Evolutionary conservation across 1,139 yeast species (phyloP), one percentile per base, ranked within the genome.

Genomic region (Pichiaceae sp.): DNA sequence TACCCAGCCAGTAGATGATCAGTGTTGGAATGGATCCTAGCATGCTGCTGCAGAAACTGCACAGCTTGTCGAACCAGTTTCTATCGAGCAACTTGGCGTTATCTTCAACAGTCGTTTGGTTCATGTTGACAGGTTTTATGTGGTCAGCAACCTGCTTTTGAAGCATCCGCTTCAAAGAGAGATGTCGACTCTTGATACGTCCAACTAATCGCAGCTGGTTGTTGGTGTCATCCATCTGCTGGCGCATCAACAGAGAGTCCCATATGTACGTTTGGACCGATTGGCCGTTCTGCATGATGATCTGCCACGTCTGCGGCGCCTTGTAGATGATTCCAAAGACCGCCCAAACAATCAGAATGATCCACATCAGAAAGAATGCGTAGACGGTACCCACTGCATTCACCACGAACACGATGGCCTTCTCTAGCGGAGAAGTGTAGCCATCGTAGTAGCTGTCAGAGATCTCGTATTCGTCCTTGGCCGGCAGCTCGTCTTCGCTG

Each of bases 281-380:
- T 41, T 59, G 63, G 15, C 64, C 66, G 47, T 63, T 67, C 40
- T 61, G 64, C 63, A 63, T 62, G 3, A 59, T 59, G 31, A 63
- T 60, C 45, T 63, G 67, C 68, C 68, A 63, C 33, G 50, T 51
- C 34, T 49, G 49, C 3, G 62, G 54, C 2, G 54, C 64, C 15
- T 47, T 44, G 17, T 49, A 53, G 7, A 56, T 45, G 14, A 48
- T 46, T 31, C 68, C 68, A 19, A 56, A 29, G 9, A 59, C 42
- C 6, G 50, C 47, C 68, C 68, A 63, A 14, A 48, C 47, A n/a
- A 56, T 41, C 14, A 62, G 31, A 20, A 56, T 43, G 3, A 41
- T 25, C 53, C 59, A 50, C 46, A 54, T 47, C 1, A 50, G 12
- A 19, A 42, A 33, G 36, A 61, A 57, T 23, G 55, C 47, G 23